Evolutionary conservation across 108 stramenopile species (phyloP), one percentile per base, ranked within the genome.

Genomic region (Cyclostephanos tholiformis): DNA sequence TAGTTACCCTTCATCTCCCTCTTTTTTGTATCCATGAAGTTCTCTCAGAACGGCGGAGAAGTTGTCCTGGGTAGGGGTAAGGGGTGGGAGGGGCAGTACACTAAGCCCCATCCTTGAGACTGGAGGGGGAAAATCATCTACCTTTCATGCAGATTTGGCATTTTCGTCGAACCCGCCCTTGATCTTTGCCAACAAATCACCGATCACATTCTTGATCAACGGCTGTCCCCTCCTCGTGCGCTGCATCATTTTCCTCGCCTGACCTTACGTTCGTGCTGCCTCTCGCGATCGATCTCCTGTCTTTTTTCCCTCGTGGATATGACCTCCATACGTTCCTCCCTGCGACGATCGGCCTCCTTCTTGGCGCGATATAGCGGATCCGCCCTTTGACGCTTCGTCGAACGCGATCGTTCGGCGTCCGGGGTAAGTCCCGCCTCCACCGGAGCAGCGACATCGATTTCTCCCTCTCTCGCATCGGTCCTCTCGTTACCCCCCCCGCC

Each of bases 201-300:
- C 79, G 29, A 91, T 84, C 20, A 86, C 74, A 67, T 94, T 80
- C 46, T 87, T 87, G 85, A 94, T 91, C 62, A 94, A 71, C n/a
- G 92, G 92, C 65, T 93, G 92, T 4, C 92, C 92, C 22, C 83
- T 68, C 46, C 57, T 69, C 16, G 90, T 89, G 63, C 90, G 48
- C 58, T 89, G 67, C 69, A 61, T 67, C 52, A 90, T 75, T 16
- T 84, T 72, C 56, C 74, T 83, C 6, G 88, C 72, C 41, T 79
- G 77, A 73, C 32, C 44, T 78, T 87, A 4, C 91, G 74, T 44
- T 87, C 69, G 29, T 77, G 70, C 27, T 69, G 38, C 56, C 83
- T 65, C 51, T 83, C 76, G 9, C 59, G 60, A 26, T 79, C 82
- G n/a, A n/a, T 46, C 41, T 85, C 73, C 53, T 80, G 61, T 59